A percentile compares a stretch with the other conserved stretches of the same genome.
Conservation (phyloP, 768 basidiomycete genomes). For the Tricholoma furcatifolium region DNA sequence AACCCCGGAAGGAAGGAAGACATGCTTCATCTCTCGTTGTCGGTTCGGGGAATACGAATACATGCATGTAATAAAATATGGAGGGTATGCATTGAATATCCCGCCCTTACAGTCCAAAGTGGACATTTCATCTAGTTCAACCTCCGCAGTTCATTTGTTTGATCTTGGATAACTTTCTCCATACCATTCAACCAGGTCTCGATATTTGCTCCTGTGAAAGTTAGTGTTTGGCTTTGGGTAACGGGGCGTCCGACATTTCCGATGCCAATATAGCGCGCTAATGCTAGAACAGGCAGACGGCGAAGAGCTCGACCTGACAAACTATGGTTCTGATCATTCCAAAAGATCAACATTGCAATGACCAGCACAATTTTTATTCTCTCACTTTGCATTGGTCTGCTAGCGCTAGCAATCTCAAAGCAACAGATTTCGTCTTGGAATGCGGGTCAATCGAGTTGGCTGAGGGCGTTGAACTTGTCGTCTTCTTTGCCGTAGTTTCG, state of each 20-base stretch:
- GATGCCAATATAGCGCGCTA: conserved; percentile 76
- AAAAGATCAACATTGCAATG: conserved; percentile 1
- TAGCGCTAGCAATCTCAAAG: conserved; percentile 61
- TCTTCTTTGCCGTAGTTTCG: conserved; percentile 40
- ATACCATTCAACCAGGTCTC: conserved; percentile 85
- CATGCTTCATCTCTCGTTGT: too few species aligned
- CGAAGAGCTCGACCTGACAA: conserved; percentile 93
- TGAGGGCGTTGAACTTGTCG: conserved; percentile 5
- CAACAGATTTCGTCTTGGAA: conserved; percentile 52
- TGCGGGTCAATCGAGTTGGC: conserved; percentile 29
- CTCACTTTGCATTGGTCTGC: conserved; percentile 79
- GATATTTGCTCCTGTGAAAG: conserved; percentile 35
- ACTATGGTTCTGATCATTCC: conserved; percentile 51
- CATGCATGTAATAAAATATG: not conserved
- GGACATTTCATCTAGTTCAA: conserved; percentile 30
- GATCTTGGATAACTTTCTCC: conserved; percentile 67
- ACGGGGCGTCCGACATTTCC: conserved; percentile 28
- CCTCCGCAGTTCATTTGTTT: conserved; percentile 50
- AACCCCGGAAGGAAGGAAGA: too few species aligned
- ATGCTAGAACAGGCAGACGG: conserved; percentile 90
- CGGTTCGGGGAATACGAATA: not conserved
- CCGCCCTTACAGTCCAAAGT: too few species aligned
- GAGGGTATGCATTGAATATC: not conserved
- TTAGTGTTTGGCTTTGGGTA: too few species aligned
- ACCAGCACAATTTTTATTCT: conserved; percentile 9